phyloP scores from a whole-genome alignment of 2,329 filamentous ascomycete species.

The Cordyceps militaris region DNA sequence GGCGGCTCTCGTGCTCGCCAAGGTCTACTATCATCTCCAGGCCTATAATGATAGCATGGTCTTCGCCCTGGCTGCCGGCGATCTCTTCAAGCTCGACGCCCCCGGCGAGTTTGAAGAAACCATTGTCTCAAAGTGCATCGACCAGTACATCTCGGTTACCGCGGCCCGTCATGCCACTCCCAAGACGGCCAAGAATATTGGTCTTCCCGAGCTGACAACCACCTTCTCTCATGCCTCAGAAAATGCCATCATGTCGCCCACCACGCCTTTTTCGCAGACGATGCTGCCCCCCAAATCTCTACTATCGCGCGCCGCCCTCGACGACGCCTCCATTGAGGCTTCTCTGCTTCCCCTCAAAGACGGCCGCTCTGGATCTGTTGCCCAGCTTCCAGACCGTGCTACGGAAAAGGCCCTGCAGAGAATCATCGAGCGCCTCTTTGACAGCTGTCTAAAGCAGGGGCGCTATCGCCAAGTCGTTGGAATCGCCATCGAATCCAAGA shows the following conservation, averaged over 20 bases:
- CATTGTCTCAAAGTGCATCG: constrained; percentile 96
- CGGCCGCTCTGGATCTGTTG: constrained; percentile 51
- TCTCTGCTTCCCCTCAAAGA: constrained; percentile 49
- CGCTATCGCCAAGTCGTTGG: constrained; percentile 94
- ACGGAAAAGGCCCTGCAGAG: constrained; percentile 74
- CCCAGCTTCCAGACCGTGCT: constrained; percentile 58
- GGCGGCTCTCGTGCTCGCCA: constrained; percentile 87
- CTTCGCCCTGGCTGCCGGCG: constrained; percentile 89
- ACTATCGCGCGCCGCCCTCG: constrained; percentile 71
- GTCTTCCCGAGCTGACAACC: constrained; percentile 66
- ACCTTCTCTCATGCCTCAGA: constrained; percentile 68
- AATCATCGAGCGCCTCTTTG: constrained; percentile 84
- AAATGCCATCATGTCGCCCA: constrained; percentile 72
- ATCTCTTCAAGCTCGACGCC: constrained; percentile 87
- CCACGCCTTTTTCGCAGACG: constrained; percentile 91
- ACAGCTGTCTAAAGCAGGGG: constrained; percentile 77
- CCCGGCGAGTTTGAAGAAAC: constrained; percentile 97
- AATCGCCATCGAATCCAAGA: constrained; percentile 91
- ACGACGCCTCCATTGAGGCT: constrained; percentile 55
- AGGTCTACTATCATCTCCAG: constrained; percentile 98
- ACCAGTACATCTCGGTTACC: constrained; percentile 85
- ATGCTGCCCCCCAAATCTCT: constrained; percentile 90
- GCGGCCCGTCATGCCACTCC: constrained; percentile 43
- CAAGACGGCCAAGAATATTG: constrained; percentile 35
- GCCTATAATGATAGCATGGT: constrained; percentile 99